Base-by-base conservation (phyloP, 441 rosid genomes). In the Arabidopsis hybrid region DNA sequence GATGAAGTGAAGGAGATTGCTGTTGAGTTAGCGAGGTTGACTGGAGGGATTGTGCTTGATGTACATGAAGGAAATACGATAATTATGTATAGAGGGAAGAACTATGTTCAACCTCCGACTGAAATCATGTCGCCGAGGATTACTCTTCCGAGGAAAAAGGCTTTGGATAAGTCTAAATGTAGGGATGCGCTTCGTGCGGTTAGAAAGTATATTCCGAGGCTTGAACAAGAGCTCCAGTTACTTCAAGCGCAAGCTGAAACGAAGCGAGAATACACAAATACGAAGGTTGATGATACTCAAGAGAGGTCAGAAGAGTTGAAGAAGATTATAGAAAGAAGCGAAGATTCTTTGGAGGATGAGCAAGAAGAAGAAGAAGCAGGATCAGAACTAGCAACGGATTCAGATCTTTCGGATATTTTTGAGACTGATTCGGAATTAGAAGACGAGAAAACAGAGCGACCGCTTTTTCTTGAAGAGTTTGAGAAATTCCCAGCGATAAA, bases 61-160 rank as follows among this genome's bases (percentile, higher is more conserved):
- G 84, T 93, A 47, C 93, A 86, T 59, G 91, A 95, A 72, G 95
- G 85, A 69, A 77, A 90, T 83, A 89, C 93, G n/a, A 82, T 95
- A 62, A 87, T 95, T 60, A 93, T 93, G 97, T 93, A 95, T 66
- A 82, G 97, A 81, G 98, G 98, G 72, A 91, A 95, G 87, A 95
- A 95, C 73, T 93, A 93, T 80, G 79, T 84, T 12, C 99, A 93
- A 57, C 97, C 99, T 14, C 99, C 99, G 4, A 93, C 97, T 8
- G 98, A 95, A 71, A 95, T 93, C 49, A 90, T 91, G 97, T 90
- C 96, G 5, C 97, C 97, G 0, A 82, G 96, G 84, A 83, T 87
- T 82, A 91, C 99, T 65, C 92, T 93, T 52, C 80, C 94, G 0
- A 85, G 97, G 80, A 93, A 87, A 82, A 95, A 95, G 95, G 98